phyloP scores from a whole-genome alignment of 768 basidiomycete species.

The Collybia sordida region DNA sequence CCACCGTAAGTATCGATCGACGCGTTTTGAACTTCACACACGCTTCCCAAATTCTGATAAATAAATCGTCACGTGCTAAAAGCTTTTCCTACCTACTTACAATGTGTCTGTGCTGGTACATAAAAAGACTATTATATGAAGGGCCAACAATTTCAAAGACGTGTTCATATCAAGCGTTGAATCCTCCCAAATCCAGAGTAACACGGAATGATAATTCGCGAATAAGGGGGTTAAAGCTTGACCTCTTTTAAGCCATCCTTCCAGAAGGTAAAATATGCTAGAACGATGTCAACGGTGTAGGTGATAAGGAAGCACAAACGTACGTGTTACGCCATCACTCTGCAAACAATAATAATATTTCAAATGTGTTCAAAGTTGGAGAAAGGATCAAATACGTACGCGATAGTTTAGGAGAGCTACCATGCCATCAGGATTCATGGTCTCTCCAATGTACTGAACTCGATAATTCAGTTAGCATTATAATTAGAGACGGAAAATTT shows the following conservation, averaged over 20 bases:
- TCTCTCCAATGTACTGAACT: constrained; percentile 65
- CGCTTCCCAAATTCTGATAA: too few species aligned
- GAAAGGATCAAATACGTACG: constrained; percentile 34
- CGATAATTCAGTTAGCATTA: not conserved
- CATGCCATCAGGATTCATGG: constrained; percentile 89
- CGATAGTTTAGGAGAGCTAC: constrained; percentile 94
- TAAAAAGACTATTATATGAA: too few species aligned
- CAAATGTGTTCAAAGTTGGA: constrained; percentile 6
- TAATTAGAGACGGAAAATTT: constrained; percentile 3
- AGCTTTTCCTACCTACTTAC: too few species aligned
- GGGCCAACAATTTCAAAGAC: too few species aligned
- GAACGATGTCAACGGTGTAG: constrained; percentile 8
- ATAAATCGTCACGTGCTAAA: too few species aligned
- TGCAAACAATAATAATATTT: constrained; percentile 21
- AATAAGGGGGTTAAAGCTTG: constrained; percentile 52
- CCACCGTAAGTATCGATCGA: too few species aligned
- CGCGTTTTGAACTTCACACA: too few species aligned
- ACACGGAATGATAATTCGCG: constrained; percentile 5
- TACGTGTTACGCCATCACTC: constrained; percentile 84
- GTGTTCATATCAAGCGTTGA: too few species aligned
- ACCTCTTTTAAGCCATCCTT: constrained; percentile 87
- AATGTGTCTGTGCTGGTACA: too few species aligned
- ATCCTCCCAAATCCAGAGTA: too few species aligned
- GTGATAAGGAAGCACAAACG: constrained; percentile 19
- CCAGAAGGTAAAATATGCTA: constrained; percentile 95